These are phyloP conservation scores for Didymella sp. DNA, from an alignment of 2,329 filamentous ascomycete species.

Conservation along the genomic window DNA sequence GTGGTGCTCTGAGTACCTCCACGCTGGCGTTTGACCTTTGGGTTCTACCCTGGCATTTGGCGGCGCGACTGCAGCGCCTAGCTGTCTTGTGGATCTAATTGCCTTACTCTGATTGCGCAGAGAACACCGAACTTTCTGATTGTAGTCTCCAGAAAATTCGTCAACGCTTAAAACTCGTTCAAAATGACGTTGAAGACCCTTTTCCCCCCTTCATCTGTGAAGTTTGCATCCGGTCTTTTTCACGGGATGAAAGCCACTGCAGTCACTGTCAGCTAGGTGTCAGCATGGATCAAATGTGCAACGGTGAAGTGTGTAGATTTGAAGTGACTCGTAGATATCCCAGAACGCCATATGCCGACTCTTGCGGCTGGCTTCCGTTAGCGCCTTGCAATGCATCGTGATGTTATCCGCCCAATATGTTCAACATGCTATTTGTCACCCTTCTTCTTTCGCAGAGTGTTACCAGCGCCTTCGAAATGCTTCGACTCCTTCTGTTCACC, in stretches of 20 bases:
- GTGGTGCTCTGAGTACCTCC: neutral
- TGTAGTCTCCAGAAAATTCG: too few relatives aligned
- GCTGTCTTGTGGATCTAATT: neutral
- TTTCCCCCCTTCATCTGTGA: too few relatives aligned
- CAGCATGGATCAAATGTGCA: neutral
- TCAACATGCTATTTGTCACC: constrained; percentile 44
- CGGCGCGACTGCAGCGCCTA: neutral
- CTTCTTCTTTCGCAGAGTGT: constrained; percentile 83
- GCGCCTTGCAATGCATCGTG: constrained; percentile 31
- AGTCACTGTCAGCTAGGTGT: neutral
- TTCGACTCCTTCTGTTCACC: constrained; percentile 69
- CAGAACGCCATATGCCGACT: constrained; percentile 17
- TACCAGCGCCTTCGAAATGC: constrained; percentile 79
- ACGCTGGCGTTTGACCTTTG: neutral
- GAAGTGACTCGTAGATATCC: constrained; percentile 10
- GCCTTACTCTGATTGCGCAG: too few relatives aligned
- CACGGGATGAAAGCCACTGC: too few relatives aligned
- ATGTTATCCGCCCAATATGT: neutral
- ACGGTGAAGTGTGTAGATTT: constrained; percentile 4
- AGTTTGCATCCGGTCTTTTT: too few relatives aligned
- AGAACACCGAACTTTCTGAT: too few relatives aligned
- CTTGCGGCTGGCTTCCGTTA: constrained; percentile 16
- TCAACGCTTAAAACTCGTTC: too few relatives aligned
- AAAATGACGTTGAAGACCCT: too few relatives aligned
- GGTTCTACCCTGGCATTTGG: neutral